phyloP scores from a whole-genome alignment of 2,329 filamentous ascomycete species.

The Ceratocystis ficicola region DNA sequence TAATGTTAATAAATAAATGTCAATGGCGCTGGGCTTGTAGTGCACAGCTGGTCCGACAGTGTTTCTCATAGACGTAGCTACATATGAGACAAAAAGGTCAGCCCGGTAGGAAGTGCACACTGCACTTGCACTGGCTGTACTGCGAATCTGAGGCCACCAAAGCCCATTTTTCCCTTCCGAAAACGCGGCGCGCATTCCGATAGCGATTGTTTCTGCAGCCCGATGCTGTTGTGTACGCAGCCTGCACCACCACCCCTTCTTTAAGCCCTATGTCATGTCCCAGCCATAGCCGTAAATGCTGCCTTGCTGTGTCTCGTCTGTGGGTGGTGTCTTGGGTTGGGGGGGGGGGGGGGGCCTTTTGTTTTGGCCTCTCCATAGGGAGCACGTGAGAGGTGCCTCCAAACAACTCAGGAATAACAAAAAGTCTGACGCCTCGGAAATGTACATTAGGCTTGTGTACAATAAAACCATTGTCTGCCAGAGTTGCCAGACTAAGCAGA shows the following conservation, averaged over 20 bases:
- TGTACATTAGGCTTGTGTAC: too few species aligned
- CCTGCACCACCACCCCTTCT: background rate
- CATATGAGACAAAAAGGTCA: background rate
- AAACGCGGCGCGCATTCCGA: constrained; percentile 1
- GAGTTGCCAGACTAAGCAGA: too few species aligned
- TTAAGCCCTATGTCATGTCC: background rate
- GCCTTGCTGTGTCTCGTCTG: background rate
- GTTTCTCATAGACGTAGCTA: background rate
- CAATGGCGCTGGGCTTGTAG: background rate
- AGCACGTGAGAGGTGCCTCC: too few species aligned
- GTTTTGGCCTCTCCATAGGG: background rate
- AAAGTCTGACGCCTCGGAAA: too few species aligned
- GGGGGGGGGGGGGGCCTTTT: background rate
- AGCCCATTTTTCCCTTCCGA: background rate
- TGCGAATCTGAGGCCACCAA: background rate
- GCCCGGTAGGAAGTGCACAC: background rate
- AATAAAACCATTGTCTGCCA: too few species aligned
- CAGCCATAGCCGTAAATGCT: background rate
- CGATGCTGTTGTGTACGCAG: background rate
- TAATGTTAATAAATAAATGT: background rate
- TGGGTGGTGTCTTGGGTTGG: too few species aligned
- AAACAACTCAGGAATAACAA: too few species aligned
- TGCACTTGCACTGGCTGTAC: too few species aligned
- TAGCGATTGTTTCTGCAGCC: background rate
- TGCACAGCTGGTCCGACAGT: background rate